Evolutionary conservation across 2,329 filamentous ascomycete genomes (phyloP).

Genomic region (Diaporthe caulivora): DNA sequence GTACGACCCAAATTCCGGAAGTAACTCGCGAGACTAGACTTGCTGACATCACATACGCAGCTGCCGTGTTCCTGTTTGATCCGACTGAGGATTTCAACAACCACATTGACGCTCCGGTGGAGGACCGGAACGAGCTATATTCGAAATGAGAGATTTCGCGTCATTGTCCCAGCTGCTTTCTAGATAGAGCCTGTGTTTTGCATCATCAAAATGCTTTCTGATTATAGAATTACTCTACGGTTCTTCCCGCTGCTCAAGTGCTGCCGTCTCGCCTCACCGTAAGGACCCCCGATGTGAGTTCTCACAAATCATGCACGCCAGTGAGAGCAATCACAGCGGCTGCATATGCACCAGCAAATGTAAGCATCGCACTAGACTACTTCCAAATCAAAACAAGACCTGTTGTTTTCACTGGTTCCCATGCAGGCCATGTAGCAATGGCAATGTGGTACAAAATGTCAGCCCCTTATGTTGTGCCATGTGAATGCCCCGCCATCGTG

Average conservation of each 20-base stretch:
- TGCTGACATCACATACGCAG: conserved; percentile 19
- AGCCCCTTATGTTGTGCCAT: not conserved
- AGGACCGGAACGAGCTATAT: conserved; percentile 37
- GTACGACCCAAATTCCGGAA: conserved; percentile 40
- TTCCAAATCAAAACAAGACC: not conserved
- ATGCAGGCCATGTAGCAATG: not conserved
- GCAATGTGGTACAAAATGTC: not conserved
- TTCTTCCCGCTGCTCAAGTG: not conserved
- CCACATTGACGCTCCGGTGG: conserved; percentile 52
- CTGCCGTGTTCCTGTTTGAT: conserved; percentile 48
- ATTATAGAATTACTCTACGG: not conserved
- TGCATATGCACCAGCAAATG: not conserved
- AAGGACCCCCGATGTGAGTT: not conserved
- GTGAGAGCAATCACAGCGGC: conserved; percentile 5
- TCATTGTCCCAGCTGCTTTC: not conserved
- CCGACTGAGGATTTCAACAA: conserved; percentile 53
- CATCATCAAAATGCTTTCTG: not conserved
- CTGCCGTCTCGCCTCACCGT: not conserved
- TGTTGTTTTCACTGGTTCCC: not conserved
- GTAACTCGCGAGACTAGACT: not conserved
- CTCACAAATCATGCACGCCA: conserved; percentile 19
- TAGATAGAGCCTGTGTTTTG: not conserved
- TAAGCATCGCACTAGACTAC: not conserved
- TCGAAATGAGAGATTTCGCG: not conserved
- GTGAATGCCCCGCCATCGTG: not conserved